Conservation (phyloP, 2,329 filamentous ascomycete species). For the Fusarium bactridioides region DNA sequence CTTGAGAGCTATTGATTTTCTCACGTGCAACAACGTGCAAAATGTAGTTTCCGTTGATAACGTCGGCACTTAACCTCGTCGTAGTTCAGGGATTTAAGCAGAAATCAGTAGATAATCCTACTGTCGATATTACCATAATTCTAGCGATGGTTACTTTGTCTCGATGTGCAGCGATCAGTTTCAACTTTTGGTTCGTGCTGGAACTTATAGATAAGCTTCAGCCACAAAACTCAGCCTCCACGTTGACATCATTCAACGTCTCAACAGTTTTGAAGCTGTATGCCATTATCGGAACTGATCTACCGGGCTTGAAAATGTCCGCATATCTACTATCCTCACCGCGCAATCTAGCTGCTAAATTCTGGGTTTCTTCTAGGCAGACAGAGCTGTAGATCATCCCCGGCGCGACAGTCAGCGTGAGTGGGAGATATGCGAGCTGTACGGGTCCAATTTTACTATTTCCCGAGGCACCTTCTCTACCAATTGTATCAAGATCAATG, state of each 20-base stretch:
- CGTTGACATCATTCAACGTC: neutral
- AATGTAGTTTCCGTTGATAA: conserved; percentile 64
- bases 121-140: rapidly evolving
- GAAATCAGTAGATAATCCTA: rapidly evolving
- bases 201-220: neutral
- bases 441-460: neutral
- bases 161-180: neutral
- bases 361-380: neutral
- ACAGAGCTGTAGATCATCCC: neutral
- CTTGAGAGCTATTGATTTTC: conserved; percentile 89
- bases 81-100: neutral
- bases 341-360: neutral
- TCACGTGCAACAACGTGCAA: conserved; percentile 98
- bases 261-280: neutral
- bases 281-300: neutral
- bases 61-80: neutral
- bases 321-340: rapidly evolving
- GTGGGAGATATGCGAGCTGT: neutral
- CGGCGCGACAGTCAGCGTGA: rapidly evolving
- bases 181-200: too few relatives aligned
- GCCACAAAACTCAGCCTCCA: neutral
- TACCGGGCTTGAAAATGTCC: neutral
- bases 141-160: neutral
- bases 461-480: neutral
- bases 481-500: neutral